Base-by-base conservation (phyloP, 257 asterid genomes). In the Linaria vulgaris region DNA sequence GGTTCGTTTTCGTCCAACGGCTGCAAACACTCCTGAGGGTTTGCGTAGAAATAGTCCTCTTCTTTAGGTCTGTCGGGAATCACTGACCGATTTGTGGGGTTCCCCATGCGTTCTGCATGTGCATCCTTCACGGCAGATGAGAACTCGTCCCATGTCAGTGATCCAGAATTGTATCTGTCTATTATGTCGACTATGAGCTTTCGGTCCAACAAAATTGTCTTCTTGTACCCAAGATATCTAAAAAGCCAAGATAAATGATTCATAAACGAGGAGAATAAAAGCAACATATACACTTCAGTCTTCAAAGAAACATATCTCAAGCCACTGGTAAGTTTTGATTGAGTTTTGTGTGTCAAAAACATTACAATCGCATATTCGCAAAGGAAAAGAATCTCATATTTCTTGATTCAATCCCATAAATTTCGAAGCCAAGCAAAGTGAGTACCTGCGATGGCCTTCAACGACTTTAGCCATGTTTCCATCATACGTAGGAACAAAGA, bases 391-490 rank as follows among this genome's bases (percentile, higher is more conserved):
- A n/a, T n/a, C n/a, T n/a, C n/a, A n/a, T n/a, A n/a, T n/a, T n/a
- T n/a, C n/a, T n/a, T n/a, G n/a, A n/a, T n/a, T n/a, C n/a, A n/a
- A n/a, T n/a, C n/a, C n/a, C n/a, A n/a, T n/a, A n/a, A n/a, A n/a
- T n/a, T 27, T 27, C 6, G 6, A 6, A 27, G 3, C 10, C 41
- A 34, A 34, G 41, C 41, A 34, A 34, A 41, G 37, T 34, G 50
- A 67, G 52, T 80, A 87, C 99, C 99, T 90, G 71, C 97, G 95
- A 76, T 90, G 97, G 20, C 99, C 99, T 88, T 90, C 99, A 53
- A 94, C 99, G 56, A 94, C 97, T 84, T 87, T 94, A 59, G 99
- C 99, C 99, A 94, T 94, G 74, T 94, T 94, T 49, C 99, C 99
- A 59, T 90, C 97, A 60, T 94, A 94, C 6, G 99, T 94, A 49